A percentile compares a stretch with the other conserved stretches of the same genome.
Evolutionary conservation across 2,329 filamentous ascomycete genomes (phyloP).

Genomic region (Alternaria panax): DNA sequence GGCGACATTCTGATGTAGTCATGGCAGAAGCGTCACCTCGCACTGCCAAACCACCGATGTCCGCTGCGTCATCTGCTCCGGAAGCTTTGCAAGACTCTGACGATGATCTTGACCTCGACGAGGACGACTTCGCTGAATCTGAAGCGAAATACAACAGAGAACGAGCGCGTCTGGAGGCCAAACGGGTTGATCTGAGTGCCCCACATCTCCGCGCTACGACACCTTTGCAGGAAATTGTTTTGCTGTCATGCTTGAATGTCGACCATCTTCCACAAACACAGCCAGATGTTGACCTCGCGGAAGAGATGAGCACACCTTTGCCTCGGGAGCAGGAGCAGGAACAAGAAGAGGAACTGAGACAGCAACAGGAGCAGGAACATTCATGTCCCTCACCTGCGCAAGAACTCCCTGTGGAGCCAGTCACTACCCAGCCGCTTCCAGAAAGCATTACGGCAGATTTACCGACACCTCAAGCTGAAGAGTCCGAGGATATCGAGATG

Average conservation of each 20-base stretch:
- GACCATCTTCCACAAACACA: conserved; percentile 35
- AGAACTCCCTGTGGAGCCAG: conserved; percentile 5
- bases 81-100: conserved; percentile 53
- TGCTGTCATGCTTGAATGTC: conserved; percentile 50
- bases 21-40: conserved; percentile 46
- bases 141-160: conserved; percentile 57
- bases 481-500: conserved; percentile 43
- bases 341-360: not conserved
- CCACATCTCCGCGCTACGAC: conserved; percentile 53
- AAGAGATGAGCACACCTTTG: conserved; percentile 29
- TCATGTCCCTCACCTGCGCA: conserved; percentile 8
- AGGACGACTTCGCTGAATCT: conserved; percentile 55
- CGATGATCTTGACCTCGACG: conserved; percentile 56
- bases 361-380: conserved; percentile 11
- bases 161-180: conserved; percentile 54
- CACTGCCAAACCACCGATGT: conserved; percentile 36
- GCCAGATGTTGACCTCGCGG: conserved; percentile 14
- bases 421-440: conserved; percentile 17
- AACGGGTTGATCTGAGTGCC: conserved; percentile 53
- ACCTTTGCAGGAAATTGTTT: conserved; percentile 54
- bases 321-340: conserved; percentile 29
- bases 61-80: conserved; percentile 42
- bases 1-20: conserved; percentile 45
- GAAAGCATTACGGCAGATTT: conserved; percentile 36
- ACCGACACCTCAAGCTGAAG: conserved; percentile 47